phyloP scores from a whole-genome alignment of 345 rosid genomes.

The Gossypium raimondii region DNA sequence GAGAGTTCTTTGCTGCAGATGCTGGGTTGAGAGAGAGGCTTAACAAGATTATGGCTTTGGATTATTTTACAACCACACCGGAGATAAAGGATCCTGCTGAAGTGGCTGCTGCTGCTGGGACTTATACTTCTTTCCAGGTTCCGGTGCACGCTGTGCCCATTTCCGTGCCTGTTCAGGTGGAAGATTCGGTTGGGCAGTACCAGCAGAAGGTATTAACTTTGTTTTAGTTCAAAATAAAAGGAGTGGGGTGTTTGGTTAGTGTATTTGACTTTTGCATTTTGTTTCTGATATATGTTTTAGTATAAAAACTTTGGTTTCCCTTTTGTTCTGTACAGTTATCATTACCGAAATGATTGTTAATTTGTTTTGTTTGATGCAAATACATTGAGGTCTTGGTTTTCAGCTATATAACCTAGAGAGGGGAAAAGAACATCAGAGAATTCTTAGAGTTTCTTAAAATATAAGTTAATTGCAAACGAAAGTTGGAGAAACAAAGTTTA shows the following conservation, averaged over 20 bases:
- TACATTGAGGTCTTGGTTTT: not conserved
- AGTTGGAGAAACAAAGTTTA: not conserved
- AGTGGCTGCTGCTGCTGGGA: constrained; percentile 64
- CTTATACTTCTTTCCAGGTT: constrained; percentile 58
- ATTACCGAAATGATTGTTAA: not conserved
- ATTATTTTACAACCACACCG: constrained; percentile 75
- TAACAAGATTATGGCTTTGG: constrained; percentile 75
- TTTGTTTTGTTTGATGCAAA: not conserved
- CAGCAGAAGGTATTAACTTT: constrained; percentile 43
- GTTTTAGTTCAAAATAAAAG: not conserved
- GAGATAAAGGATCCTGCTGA: constrained; percentile 85
- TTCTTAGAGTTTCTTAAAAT: not conserved
- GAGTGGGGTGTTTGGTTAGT: not conserved
- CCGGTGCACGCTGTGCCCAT: constrained; percentile 37
- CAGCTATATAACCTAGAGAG: not conserved
- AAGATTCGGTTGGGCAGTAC: constrained; percentile 31
- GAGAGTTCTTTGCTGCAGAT: constrained; percentile 40
- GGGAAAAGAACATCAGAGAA: not conserved
- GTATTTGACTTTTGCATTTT: not conserved
- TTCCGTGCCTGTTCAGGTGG: constrained; percentile 36
- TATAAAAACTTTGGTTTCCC: not conserved
- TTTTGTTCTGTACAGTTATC: not conserved
- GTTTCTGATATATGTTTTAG: not conserved
- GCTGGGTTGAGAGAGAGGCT: constrained; percentile 69
- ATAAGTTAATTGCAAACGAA: not conserved